Evolutionary conservation across 2,329 filamentous ascomycete species (phyloP).

Genomic region (Mycocentrospora acerina): DNA sequence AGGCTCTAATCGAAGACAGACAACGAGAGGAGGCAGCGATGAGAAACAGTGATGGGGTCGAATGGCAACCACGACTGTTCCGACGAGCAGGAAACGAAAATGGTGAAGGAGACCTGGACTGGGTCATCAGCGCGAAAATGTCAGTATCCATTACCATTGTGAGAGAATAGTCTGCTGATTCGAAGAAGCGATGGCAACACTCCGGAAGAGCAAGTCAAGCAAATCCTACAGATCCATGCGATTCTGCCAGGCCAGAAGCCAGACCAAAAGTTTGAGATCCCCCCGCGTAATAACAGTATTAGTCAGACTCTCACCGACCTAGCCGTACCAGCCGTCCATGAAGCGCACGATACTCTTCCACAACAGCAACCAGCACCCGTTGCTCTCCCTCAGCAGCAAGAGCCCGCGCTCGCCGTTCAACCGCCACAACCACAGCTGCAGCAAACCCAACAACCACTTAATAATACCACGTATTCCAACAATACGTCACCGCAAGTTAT

Average conservation of each 20-base stretch:
- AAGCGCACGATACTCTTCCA: not conserved
- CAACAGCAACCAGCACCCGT: not conserved
- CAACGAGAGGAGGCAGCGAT: slow-evolving; percentile 86
- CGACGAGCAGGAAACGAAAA: slow-evolving; percentile 72
- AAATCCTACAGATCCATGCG: slow-evolving; percentile 83
- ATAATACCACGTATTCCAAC: no score
- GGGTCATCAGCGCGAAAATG: slow-evolving; percentile 89
- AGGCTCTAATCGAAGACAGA: slow-evolving; percentile 91
- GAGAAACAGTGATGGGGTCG: slow-evolving; percentile 73
- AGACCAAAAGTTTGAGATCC: slow-evolving; percentile 57
- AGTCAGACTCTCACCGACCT: slow-evolving; percentile 14
- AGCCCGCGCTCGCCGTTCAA: slow-evolving; percentile 6
- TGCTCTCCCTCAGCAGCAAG: not conserved
- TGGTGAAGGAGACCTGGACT: slow-evolving; percentile 87
- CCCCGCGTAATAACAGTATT: slow-evolving; percentile 47
- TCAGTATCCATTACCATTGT: slow-evolving; percentile 46
- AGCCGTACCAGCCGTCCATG: not conserved
- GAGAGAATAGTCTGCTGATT: slow-evolving; percentile 6
- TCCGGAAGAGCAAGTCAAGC: slow-evolving; percentile 70
- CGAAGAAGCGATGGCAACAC: slow-evolving; percentile 57
- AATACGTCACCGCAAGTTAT: no score
- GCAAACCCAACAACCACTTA: slow-evolving; percentile 1
- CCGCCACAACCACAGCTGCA: slow-evolving; percentile 4
- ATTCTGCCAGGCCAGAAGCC: slow-evolving; percentile 75
- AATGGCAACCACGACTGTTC: slow-evolving; percentile 90